Conservation (phyloP, 371 early-diverging fungal genomes). For the Mucor sp. region DNA sequence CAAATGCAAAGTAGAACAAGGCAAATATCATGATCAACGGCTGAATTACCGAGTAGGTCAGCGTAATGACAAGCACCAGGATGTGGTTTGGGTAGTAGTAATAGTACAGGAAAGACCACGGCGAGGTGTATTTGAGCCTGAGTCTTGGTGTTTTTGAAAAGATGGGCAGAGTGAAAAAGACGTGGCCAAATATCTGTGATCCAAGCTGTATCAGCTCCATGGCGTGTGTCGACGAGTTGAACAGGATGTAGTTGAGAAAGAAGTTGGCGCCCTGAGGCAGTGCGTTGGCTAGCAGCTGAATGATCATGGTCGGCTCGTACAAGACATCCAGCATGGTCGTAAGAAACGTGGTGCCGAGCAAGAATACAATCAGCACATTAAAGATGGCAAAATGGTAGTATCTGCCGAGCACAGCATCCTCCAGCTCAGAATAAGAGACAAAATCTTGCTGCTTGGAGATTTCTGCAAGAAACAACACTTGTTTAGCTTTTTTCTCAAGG, state of each 20-base stretch:
- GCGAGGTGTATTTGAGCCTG: conserved; percentile 55
- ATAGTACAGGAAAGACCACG: conserved; percentile 68
- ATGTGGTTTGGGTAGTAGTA: conserved; percentile 74
- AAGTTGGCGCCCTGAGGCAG: conserved; percentile 78
- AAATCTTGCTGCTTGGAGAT: conserved; percentile 61
- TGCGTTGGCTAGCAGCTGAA: conserved; percentile 67
- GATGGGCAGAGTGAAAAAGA: conserved; percentile 48
- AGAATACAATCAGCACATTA: conserved; percentile 87
- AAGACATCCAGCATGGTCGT: conserved; percentile 72
- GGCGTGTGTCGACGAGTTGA: conserved; percentile 71
- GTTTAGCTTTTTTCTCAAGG: not conserved
- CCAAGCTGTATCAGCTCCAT: conserved; percentile 75
- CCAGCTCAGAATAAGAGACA: conserved; percentile 62
- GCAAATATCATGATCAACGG: conserved; percentile 86
- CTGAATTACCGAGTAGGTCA: conserved; percentile 86
- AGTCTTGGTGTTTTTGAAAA: conserved; percentile 75
- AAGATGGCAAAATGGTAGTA: conserved; percentile 90
- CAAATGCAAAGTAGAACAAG: conserved; percentile 74
- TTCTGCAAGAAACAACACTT: conserved; percentile 32
- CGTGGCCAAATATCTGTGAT: conserved; percentile 55
- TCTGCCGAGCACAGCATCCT: conserved; percentile 68
- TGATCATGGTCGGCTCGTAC: conserved; percentile 62
- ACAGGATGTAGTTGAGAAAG: conserved; percentile 77
- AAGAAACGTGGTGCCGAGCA: conserved; percentile 78
- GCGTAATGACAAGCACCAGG: conserved; percentile 80